phyloP scores from a whole-genome alignment of 2,329 filamentous ascomycete genomes.

The Metarhizium robertsii region DNA sequence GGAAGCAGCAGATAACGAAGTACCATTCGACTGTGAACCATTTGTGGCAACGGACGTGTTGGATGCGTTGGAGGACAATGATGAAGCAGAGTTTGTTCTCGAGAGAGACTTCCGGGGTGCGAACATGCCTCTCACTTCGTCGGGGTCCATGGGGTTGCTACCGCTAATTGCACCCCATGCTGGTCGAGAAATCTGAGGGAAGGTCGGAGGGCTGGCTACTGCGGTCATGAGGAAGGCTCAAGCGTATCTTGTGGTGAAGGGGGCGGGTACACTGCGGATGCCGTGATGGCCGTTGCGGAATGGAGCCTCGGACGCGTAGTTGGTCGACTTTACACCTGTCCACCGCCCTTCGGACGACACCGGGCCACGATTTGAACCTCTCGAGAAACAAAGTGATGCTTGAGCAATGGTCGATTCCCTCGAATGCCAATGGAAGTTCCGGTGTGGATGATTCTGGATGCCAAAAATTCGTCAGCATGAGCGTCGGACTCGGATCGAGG shows the following conservation, averaged over 20 bases:
- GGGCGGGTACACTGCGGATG: constrained; percentile 7
- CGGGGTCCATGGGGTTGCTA: constrained; percentile 63
- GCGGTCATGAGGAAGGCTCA: constrained; percentile 50
- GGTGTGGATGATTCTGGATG: not conserved
- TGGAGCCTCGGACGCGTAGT: constrained; percentile 8
- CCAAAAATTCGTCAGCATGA: constrained; percentile 3
- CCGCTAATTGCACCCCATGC: constrained; percentile 54
- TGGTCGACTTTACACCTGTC: constrained; percentile 12
- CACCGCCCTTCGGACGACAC: constrained; percentile 8
- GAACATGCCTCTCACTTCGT: constrained; percentile 82
- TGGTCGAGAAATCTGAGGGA: constrained; percentile 54
- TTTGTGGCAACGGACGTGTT: constrained; percentile 55
- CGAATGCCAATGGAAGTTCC: not conserved
- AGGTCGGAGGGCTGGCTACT: constrained; percentile 55
- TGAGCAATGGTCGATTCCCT: not conserved
- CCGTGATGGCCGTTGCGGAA: constrained; percentile 1
- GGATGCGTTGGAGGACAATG: constrained; percentile 59
- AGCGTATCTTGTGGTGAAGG: constrained; percentile 12
- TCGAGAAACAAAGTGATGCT: not conserved
- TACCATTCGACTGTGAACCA: constrained; percentile 54
- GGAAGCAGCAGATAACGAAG: constrained; percentile 33
- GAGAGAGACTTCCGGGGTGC: constrained; percentile 81
- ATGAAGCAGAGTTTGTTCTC: constrained; percentile 85
- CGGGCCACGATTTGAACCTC: not conserved
- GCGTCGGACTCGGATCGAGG: not conserved